phyloP scores from a whole-genome alignment of 2,329 filamentous ascomycete species.

The Rutstroemia sp. region DNA sequence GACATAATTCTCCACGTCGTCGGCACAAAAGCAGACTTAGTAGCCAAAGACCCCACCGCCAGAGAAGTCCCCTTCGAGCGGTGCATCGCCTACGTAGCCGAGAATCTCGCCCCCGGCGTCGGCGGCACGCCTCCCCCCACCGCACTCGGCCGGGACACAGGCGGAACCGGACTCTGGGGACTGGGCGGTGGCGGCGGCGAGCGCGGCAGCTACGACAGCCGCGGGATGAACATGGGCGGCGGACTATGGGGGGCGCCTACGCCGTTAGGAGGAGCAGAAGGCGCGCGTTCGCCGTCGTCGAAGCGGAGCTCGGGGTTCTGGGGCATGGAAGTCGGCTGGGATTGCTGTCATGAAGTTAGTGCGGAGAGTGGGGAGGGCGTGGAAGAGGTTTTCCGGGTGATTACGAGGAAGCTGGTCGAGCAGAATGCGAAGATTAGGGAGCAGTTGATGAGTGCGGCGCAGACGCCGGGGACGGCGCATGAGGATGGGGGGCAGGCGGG shows the following conservation, averaged over 20 bases:
- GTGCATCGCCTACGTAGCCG: constrained; percentile 91
- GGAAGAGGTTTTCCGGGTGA: constrained; percentile 90
- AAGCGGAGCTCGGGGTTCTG: constrained; percentile 72
- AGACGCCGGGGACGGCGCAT: constrained; percentile 37
- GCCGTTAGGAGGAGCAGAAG: constrained; percentile 33
- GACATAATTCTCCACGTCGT: constrained; percentile 86
- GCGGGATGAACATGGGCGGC: not conserved
- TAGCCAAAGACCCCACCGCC: constrained; percentile 69
- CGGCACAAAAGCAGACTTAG: constrained; percentile 87
- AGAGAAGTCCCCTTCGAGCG: constrained; percentile 89
- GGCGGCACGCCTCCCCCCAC: constrained; percentile 62
- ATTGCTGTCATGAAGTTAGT: constrained; percentile 94
- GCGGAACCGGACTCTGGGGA: not conserved
- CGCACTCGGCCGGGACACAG: constrained; percentile 34
- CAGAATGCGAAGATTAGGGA: constrained; percentile 51
- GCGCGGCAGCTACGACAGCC: constrained; percentile 1
- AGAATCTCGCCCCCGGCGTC: constrained; percentile 71
- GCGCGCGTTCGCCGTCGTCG: constrained; percentile 52
- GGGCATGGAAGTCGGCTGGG: constrained; percentile 91
- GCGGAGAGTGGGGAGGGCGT: constrained; percentile 93
- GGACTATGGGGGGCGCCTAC: constrained; percentile 13
- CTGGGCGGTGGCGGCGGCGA: not conserved
- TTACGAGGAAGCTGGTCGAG: constrained; percentile 78
- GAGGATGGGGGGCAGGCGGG: constrained; percentile 26
- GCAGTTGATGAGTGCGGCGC: constrained; percentile 38